Evolutionary conservation across 768 basidiomycete species (phyloP).

Genomic region (Royoungia palumana): DNA sequence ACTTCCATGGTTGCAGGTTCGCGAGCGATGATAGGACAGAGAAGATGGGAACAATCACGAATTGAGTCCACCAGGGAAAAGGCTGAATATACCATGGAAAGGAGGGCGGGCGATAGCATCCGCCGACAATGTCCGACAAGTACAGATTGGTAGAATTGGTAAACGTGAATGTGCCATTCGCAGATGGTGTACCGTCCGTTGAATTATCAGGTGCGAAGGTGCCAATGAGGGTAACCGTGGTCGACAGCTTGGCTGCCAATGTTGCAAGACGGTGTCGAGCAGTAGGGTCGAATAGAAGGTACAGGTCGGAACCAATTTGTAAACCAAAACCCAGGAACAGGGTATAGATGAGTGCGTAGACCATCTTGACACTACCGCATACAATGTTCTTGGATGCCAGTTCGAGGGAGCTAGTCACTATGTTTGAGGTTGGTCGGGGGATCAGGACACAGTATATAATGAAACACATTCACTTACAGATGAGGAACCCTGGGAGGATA

Average conservation of each 20-base stretch:
- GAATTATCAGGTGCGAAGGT: constrained; percentile 60
- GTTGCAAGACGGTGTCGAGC: constrained; percentile 52
- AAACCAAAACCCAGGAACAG: constrained; percentile 82
- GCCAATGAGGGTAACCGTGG: constrained; percentile 55
- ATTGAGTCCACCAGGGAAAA: constrained; percentile 75
- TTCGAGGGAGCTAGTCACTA: constrained; percentile 79
- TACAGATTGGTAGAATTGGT: constrained; percentile 48
- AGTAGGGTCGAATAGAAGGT: constrained; percentile 61
- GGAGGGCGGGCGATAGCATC: constrained; percentile 65
- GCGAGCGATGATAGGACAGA: constrained; percentile 68
- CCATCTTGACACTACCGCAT: constrained; percentile 83
- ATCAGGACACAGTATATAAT: background rate
- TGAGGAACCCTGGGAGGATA: constrained; percentile 86
- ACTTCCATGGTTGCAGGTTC: constrained; percentile 74
- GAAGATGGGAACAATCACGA: constrained; percentile 74
- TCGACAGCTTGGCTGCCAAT: constrained; percentile 49
- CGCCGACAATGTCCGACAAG: constrained; percentile 49
- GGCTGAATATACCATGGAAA: constrained; percentile 80
- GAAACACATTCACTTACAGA: constrained; percentile 45
- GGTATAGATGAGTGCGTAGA: constrained; percentile 85
- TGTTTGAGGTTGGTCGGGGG: constrained; percentile 15
- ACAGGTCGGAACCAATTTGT: constrained; percentile 81
- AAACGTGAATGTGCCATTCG: constrained; percentile 65
- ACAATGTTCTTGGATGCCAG: constrained; percentile 84
- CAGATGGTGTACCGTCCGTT: constrained; percentile 41